phyloP scores from a whole-genome alignment of 2,329 filamentous ascomycete species.

The Lecanicillium sp. region DNA sequence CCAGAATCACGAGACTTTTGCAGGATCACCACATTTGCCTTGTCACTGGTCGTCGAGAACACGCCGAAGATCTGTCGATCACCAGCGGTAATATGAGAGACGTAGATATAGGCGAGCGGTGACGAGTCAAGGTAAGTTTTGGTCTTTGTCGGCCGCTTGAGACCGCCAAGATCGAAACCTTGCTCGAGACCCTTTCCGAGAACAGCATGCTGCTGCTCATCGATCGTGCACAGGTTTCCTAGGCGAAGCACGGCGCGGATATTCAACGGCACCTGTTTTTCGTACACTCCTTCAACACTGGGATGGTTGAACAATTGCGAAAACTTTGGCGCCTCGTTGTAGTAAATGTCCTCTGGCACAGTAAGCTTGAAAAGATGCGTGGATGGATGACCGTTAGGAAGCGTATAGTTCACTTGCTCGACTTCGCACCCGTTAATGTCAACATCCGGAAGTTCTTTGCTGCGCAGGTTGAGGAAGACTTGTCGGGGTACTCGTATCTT shows the following conservation, averaged over 20 bases:
- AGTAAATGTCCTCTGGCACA: constrained; percentile 80
- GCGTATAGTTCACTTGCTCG: constrained; percentile 85
- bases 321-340: constrained; percentile 77
- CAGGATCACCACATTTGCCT: constrained; percentile 83
- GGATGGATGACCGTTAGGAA: constrained; percentile 92
- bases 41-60: constrained; percentile 73
- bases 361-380: constrained; percentile 91
- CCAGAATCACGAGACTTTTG: constrained; percentile 69
- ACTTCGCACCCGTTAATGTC: constrained; percentile 79
- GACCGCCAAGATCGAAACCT: constrained; percentile 77
- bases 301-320: constrained; percentile 80
- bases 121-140: constrained; percentile 67
- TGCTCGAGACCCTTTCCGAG: constrained; percentile 88
- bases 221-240: constrained; percentile 87
- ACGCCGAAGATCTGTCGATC: constrained; percentile 90
- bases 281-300: constrained; percentile 95
- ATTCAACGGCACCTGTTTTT: constrained; percentile 82
- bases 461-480: constrained; percentile 86
- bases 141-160: constrained; percentile 60
- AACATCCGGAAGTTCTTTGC: constrained; percentile 79
- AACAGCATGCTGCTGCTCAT: constrained; percentile 82
- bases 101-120: constrained; percentile 74
- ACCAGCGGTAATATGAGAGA: constrained; percentile 86
- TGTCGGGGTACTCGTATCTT: constrained; percentile 85
- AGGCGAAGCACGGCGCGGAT: constrained; percentile 82